Evolutionary conservation across 345 rosid genomes (phyloP).

Genomic region (Geranium brycei): DNA sequence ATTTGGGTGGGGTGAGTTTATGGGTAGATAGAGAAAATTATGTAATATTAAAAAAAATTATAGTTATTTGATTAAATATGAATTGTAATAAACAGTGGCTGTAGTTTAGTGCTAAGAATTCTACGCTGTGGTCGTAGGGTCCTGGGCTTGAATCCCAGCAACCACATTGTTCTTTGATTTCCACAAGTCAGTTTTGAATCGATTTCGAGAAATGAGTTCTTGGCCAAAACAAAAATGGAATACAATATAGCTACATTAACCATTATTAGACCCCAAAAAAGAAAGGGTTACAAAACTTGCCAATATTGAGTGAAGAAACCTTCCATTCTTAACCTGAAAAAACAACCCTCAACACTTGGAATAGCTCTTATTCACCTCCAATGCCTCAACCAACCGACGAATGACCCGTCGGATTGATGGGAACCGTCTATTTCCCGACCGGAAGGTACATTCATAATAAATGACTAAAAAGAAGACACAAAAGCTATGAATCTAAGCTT

Average conservation of each 20-base stretch:
- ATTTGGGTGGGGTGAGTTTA: no score
- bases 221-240: no score
- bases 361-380: conserved; percentile 9
- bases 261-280: neutral
- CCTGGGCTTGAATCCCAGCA: no score
- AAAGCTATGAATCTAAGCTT: neutral
- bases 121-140: no score
- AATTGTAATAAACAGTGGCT: no score
- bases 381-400: neutral
- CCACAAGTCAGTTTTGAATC: no score
- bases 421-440: conserved; percentile 4
- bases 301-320: neutral
- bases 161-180: no score
- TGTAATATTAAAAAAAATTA: no score
- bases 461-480: neutral
- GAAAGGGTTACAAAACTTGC: conserved; percentile 6
- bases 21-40: no score
- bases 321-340: neutral
- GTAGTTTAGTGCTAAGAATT: no score
- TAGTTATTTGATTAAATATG: no score
- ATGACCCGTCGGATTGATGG: neutral
- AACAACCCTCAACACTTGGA: neutral
- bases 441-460: conserved; percentile 5
- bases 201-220: no score
- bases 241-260: neutral